These are phyloP conservation scores for Fagus sylvatica DNA, from an alignment of 306 rosid genomes.

Conservation along the genomic window DNA sequence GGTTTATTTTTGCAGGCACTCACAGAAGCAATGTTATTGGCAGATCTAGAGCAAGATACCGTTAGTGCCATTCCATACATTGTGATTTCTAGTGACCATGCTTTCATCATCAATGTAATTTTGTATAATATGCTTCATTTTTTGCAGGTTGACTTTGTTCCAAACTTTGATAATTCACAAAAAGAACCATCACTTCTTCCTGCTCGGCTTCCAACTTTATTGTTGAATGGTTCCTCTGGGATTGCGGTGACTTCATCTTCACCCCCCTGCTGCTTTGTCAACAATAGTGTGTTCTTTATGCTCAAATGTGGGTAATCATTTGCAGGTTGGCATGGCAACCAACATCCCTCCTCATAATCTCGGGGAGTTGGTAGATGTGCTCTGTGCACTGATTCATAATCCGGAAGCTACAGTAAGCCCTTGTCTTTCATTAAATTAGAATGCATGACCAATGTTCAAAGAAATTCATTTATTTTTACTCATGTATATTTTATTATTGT, in stretches of 20 bases:
- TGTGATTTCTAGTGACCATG: conserved; percentile 23
- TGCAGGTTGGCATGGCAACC: conserved; percentile 99
- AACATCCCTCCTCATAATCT: conserved; percentile 99
- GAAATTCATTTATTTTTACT: no score
- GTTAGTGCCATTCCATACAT: conserved; percentile 47
- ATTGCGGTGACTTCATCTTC: conserved; percentile 71
- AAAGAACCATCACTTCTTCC: conserved; percentile 91
- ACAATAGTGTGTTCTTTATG: conserved; percentile 12
- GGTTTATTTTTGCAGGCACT: conserved; percentile 64
- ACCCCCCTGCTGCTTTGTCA: conserved; percentile 14
- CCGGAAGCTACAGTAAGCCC: conserved; percentile 92
- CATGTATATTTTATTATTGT: background rate
- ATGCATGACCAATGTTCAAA: background rate
- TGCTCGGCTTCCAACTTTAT: conserved; percentile 86
- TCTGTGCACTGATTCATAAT: conserved; percentile 79
- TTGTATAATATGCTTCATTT: conserved; percentile 16
- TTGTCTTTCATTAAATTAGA: background rate
- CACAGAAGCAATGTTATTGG: conserved; percentile 85
- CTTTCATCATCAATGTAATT: conserved; percentile 8
- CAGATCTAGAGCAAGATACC: conserved; percentile 82
- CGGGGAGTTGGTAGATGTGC: conserved; percentile 90
- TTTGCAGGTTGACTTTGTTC: conserved; percentile 85
- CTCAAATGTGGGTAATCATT: conserved; percentile 22
- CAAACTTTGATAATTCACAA: conserved; percentile 94
- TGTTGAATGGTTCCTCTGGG: conserved; percentile 97